Conservation (phyloP, 2,329 filamentous ascomycete genomes). For the Ophiostoma ulmi region DNA sequence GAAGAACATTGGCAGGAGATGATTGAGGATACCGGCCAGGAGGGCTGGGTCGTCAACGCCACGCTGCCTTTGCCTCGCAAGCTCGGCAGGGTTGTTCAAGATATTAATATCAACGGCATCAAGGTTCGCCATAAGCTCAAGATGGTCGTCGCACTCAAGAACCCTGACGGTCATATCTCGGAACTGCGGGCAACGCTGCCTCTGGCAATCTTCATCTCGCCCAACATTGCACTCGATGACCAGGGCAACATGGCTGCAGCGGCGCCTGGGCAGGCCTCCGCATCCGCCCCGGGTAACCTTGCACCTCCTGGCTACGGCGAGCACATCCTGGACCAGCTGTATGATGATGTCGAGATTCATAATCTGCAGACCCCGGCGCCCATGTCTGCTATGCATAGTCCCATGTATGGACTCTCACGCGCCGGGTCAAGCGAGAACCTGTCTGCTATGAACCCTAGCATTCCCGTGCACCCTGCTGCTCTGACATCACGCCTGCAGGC, state of each 20-base stretch:
- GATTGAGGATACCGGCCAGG: conserved; percentile 62
- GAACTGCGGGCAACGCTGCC: conserved; percentile 90
- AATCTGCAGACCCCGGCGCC: conserved; percentile 75
- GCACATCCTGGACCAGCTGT: conserved; percentile 84
- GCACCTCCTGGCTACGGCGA: conserved; percentile 92
- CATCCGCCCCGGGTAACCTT: conserved; percentile 50
- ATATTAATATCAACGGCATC: conserved; percentile 82
- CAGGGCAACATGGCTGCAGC: conserved; percentile 66
- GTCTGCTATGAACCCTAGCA: conserved; percentile 49
- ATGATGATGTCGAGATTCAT: conserved; percentile 74
- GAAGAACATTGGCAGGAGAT: conserved; percentile 64
- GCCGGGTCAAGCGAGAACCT: conserved; percentile 79
- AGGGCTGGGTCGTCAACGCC: conserved; percentile 59
- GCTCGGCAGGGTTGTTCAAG: conserved; percentile 78
- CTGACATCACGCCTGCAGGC: conserved; percentile 65
- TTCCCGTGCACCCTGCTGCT: conserved; percentile 46
- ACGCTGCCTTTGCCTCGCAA: conserved; percentile 70
- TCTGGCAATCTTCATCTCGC: conserved; percentile 90
- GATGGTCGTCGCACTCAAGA: conserved; percentile 83
- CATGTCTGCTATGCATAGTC: conserved; percentile 72
- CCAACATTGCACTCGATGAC: conserved; percentile 82
- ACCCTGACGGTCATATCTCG: conserved; percentile 90
- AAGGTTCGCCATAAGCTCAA: conserved; percentile 91
- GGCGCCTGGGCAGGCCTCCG: conserved; percentile 46
- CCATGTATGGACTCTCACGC: conserved; percentile 66